These are phyloP conservation scores for Colletotrichum agaves DNA, from an alignment of 2,329 filamentous ascomycete species.

Conservation along the genomic window DNA sequence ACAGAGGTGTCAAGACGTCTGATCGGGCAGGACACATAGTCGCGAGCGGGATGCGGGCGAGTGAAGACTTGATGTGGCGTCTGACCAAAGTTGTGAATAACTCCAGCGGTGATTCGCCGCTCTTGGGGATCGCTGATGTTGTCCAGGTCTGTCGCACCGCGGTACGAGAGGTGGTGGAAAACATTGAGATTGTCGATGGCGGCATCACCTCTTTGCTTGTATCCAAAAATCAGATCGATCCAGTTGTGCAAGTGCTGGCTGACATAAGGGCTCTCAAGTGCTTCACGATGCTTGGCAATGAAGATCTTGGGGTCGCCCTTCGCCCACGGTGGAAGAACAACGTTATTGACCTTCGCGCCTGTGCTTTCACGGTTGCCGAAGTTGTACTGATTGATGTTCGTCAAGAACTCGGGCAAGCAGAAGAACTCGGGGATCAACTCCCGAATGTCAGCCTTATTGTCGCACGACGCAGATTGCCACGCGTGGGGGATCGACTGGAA, in stretches of 20 bases:
- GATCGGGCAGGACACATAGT: slow-evolving; percentile 71
- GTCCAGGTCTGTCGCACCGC: slow-evolving; percentile 92
- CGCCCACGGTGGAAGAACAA: slow-evolving; percentile 93
- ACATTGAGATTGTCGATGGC: slow-evolving; percentile 93
- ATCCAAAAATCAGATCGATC: slow-evolving; percentile 96
- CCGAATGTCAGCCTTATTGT: slow-evolving; percentile 93
- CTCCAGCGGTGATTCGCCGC: slow-evolving; percentile 87
- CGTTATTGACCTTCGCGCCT: slow-evolving; percentile 82
- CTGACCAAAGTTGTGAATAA: slow-evolving; percentile 98
- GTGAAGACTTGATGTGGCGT: slow-evolving; percentile 95
- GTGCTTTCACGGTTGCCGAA: slow-evolving; percentile 89
- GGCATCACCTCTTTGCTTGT: slow-evolving; percentile 91
- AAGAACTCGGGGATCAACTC: slow-evolving; percentile 98
- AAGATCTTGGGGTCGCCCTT: slow-evolving; percentile 97
- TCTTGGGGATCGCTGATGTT: slow-evolving; percentile 90
- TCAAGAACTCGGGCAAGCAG: slow-evolving; percentile 92
- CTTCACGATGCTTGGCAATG: slow-evolving; percentile 94
- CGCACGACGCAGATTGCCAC: slow-evolving; percentile 89
- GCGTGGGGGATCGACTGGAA: slow-evolving; percentile 94
- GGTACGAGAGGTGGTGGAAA: slow-evolving; percentile 95
- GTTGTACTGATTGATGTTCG: slow-evolving; percentile 94
- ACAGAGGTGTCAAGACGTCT: slow-evolving; percentile 82
- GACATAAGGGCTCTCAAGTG: slow-evolving; percentile 91
- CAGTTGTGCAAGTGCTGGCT: slow-evolving; percentile 90
- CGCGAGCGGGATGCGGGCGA: slow-evolving; percentile 80